A percentile compares a stretch with the other conserved stretches of the same genome.
Conservation (phyloP, 768 basidiomycete genomes). For the Rhizopogon vinicolor region DNA sequence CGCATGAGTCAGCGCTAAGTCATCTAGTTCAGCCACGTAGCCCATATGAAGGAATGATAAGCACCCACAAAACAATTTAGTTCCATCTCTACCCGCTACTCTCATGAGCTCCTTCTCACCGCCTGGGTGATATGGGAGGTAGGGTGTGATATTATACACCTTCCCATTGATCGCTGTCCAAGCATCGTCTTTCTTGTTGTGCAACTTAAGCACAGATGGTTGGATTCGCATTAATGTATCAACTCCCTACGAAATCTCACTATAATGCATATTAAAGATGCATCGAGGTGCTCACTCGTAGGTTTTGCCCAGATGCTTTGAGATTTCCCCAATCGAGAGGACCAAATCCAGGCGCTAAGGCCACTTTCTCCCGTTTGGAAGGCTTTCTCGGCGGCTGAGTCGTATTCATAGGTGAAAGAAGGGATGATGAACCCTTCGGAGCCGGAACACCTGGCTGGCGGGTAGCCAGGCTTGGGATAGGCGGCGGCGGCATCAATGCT, state of each 20-base stretch:
- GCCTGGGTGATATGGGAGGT: constrained; percentile 89
- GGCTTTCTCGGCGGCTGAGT: constrained; percentile 52
- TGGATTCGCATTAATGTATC: constrained; percentile 65
- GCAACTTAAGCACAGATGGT: constrained; percentile 71
- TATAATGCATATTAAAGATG: neutral
- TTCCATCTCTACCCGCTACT: constrained; percentile 92
- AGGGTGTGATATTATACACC: constrained; percentile 95
- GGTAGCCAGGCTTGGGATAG: constrained; percentile 34
- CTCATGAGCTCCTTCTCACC: constrained; percentile 94
- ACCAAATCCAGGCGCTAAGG: constrained; percentile 85
- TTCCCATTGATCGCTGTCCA: constrained; percentile 92
- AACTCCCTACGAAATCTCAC: constrained; percentile 50
- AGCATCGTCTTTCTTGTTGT: constrained; percentile 82
- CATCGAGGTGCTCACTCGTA: constrained; percentile 50
- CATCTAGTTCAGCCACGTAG: neutral
- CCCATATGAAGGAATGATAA: neutral
- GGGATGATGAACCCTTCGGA: constrained; percentile 30
- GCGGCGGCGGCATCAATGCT: constrained; percentile 50
- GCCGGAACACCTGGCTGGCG: constrained; percentile 28
- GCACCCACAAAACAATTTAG: constrained; percentile 83
- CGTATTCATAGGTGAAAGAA: constrained; percentile 59
- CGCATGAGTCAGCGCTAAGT: constrained; percentile 79
- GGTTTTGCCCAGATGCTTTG: constrained; percentile 74
- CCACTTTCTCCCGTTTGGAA: constrained; percentile 75
- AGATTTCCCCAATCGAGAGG: constrained; percentile 92